phyloP scores from a whole-genome alignment of 441 rosid genomes.

The Corymbia calophylla region DNA sequence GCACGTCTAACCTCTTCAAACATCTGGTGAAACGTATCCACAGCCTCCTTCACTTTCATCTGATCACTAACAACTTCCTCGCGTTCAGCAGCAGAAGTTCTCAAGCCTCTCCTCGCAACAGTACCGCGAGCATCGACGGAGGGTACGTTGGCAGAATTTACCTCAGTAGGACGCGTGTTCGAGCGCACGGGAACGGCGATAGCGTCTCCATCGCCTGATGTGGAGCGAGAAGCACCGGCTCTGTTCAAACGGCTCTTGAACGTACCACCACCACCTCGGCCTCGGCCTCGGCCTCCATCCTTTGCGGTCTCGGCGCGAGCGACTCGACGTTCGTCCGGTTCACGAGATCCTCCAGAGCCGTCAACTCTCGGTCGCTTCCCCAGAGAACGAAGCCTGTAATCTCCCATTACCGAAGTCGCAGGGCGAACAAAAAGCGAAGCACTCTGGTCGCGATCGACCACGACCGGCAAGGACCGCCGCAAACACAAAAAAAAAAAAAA shows the following conservation, averaged over 20 bases:
- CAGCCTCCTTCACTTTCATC: not conserved
- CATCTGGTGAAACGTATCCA: not conserved
- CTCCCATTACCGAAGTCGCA: not conserved
- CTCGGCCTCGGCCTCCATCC: not conserved
- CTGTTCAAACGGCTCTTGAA: not conserved
- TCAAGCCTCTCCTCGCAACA: not conserved
- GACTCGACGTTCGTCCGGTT: not conserved
- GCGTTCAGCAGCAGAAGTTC: not conserved
- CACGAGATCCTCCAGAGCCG: not conserved
- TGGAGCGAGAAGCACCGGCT: not conserved
- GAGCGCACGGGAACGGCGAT: not conserved
- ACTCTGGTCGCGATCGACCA: not conserved
- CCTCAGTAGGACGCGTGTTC: not conserved
- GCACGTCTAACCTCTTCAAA: not conserved
- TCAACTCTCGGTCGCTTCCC: not conserved
- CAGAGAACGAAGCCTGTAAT: not conserved
- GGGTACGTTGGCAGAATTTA: not conserved
- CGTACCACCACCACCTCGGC: not conserved
- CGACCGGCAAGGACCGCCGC: not conserved
- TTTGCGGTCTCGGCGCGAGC: not conserved
- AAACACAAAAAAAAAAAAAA: not conserved
- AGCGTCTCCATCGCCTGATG: not conserved
- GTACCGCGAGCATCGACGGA: not conserved
- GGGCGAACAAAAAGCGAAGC: not conserved
- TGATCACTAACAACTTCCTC: not conserved